Conservation (phyloP, 441 rosid species). For the Bruguiera hainesii region DNA sequence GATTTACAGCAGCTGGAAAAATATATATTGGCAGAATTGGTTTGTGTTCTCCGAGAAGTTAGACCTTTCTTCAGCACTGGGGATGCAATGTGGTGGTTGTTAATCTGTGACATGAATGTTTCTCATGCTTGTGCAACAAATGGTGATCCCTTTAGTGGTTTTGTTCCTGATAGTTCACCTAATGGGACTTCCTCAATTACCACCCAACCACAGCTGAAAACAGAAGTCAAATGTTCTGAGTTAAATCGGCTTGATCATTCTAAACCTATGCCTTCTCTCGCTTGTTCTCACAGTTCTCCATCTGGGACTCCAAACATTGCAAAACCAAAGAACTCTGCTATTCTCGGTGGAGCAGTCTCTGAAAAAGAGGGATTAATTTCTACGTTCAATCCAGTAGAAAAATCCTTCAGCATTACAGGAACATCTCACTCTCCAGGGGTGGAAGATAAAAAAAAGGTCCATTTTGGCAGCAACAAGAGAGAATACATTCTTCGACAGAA, state of each 20-base stretch:
- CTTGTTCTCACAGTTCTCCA: constrained; percentile 45
- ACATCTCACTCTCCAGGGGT: constrained; percentile 46
- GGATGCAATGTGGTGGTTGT: constrained; percentile 97
- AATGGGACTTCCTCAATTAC: constrained; percentile 29
- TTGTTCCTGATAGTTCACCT: constrained; percentile 39
- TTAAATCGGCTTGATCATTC: constrained; percentile 41
- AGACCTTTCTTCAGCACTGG: constrained; percentile 81
- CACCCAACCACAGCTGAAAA: constrained; percentile 31
- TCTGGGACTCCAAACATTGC: constrained; percentile 32
- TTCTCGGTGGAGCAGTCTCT: constrained; percentile 34
- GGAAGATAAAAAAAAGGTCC: constrained; percentile 73
- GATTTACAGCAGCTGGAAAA: constrained; percentile 86
- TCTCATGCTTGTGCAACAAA: constrained; percentile 93
- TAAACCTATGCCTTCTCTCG: constrained; percentile 34
- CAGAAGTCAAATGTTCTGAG: constrained; percentile 40
- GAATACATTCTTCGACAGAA: constrained; percentile 73
- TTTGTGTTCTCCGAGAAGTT: constrained; percentile 79
- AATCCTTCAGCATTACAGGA: constrained; percentile 39
- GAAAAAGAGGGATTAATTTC: constrained; percentile 49
- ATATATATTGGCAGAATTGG: constrained; percentile 80
- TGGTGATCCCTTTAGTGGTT: constrained; percentile 48
- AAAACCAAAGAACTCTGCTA: constrained; percentile 46
- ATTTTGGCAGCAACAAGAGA: constrained; percentile 54
- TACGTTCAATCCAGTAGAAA: constrained; percentile 38
- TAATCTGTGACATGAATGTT: constrained; percentile 94